These are phyloP conservation scores for Leccinum truebloodii DNA, from an alignment of 768 basidiomycete species.

Conservation along the genomic window DNA sequence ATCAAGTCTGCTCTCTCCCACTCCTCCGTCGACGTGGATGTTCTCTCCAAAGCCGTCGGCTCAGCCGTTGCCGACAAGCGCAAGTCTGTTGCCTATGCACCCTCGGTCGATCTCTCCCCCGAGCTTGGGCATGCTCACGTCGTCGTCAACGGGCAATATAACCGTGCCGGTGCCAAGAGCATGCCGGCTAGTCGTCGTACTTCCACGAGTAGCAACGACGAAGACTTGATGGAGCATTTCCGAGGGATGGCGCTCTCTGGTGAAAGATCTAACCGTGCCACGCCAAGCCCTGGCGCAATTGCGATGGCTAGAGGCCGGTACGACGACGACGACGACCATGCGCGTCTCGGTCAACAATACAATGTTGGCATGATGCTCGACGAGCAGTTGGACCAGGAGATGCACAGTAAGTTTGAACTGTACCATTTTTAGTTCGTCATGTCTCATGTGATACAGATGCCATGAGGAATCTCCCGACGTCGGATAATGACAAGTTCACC, in stretches of 20 bases:
- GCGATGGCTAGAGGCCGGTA: constrained; percentile 56
- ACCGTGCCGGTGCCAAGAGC: constrained; percentile 81
- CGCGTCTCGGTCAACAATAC: constrained; percentile 60
- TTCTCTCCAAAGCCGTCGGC: constrained; percentile 69
- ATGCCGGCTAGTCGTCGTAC: constrained; percentile 92
- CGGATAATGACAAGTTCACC: constrained; percentile 85
- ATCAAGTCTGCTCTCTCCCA: constrained; percentile 47
- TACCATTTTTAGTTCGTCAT: constrained; percentile 8
- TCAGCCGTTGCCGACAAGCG: constrained; percentile 71
- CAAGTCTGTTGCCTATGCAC: constrained; percentile 85
- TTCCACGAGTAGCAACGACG: constrained; percentile 85
- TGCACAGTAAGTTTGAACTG: constrained; percentile 69
- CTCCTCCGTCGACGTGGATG: constrained; percentile 58
- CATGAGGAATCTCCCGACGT: constrained; percentile 84
- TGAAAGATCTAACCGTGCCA: constrained; percentile 57
- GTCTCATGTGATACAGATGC: constrained; percentile 56
- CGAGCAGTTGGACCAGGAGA: constrained; percentile 91
- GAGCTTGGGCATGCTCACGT: constrained; percentile 52
- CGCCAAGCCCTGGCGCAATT: constrained; percentile 53
- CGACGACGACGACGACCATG: constrained; percentile 58
- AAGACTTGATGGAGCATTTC: constrained; percentile 75
- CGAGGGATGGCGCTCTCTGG: constrained; percentile 70
- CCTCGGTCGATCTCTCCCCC: constrained; percentile 72
- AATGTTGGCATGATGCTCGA: constrained; percentile 91
- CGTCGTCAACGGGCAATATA: constrained; percentile 52